These are phyloP conservation scores for Termitomyces sp. DNA, from an alignment of 768 basidiomycete species.

Conservation along the genomic window DNA sequence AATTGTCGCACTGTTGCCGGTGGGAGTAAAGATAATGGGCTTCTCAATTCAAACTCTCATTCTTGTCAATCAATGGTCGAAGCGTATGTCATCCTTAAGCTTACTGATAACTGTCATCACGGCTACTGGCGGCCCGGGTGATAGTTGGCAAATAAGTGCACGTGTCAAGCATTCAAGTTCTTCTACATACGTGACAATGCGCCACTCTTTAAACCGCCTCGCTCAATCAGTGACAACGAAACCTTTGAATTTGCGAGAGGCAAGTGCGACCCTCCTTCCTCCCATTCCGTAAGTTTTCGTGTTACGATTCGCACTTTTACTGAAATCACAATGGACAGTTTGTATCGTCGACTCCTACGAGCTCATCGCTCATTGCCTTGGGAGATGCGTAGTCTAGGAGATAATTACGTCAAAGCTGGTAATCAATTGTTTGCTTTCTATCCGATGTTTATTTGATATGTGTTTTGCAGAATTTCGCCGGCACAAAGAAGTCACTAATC, in stretches of 20 bases:
- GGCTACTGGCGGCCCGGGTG: not conserved
- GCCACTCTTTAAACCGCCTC: constrained; percentile 32
- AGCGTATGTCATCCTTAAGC: too few species aligned
- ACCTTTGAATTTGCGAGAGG: constrained; percentile 53
- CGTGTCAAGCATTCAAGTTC: not conserved
- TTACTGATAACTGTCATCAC: too few species aligned
- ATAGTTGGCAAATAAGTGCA: not conserved
- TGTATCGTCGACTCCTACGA: constrained; percentile 78
- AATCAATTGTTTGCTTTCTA: constrained; percentile 9
- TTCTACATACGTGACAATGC: constrained; percentile 26
- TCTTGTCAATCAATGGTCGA: too few species aligned
- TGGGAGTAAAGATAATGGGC: not conserved
- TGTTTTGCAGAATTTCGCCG: constrained; percentile 72
- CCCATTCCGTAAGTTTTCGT: constrained; percentile 64
- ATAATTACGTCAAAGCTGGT: constrained; percentile 83
- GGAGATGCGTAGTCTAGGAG: constrained; percentile 83
- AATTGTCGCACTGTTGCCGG: too few species aligned
- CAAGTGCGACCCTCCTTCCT: constrained; percentile 69
- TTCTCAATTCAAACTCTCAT: too few species aligned
- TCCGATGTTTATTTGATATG: not conserved
- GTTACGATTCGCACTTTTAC: not conserved
- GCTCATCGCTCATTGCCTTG: constrained; percentile 65
- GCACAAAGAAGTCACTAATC: constrained; percentile 76
- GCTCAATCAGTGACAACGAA: constrained; percentile 54
- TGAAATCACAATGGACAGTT: constrained; percentile 29